Evolutionary conservation across 2,329 filamentous ascomycete genomes (phyloP), one percentile per base, ranked within the genome.

Genomic region (Aspergillus sp.): DNA sequence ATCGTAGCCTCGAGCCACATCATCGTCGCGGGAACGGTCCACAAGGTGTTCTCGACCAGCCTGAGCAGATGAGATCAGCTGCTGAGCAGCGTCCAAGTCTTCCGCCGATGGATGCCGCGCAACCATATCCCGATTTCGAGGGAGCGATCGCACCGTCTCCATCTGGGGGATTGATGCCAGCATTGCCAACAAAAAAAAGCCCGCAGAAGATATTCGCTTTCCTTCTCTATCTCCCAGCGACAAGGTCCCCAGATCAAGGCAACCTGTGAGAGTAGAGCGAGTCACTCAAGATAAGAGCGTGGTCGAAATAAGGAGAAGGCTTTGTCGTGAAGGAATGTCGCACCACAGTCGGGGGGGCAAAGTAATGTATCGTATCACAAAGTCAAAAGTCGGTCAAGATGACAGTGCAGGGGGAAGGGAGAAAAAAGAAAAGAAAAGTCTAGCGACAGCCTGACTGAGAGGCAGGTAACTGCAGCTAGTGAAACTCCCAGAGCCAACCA

Each of bases 81-180:
- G 79, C 67, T 79, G 79, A 57, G 79, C 79, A 60, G 79, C 78
- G 65, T 80, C 79, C 47, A 81, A 65, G 64, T 81, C 78, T 68
- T 81, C 78, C 25, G 78, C 78, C 4, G 78, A 81, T 3, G 78
- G 78, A 60, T 80, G 77, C 63, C 76, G 75, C 68, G 73, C 67
- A 55, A 75, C 62, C 64, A 67, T 71, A 59, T 71, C 66, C 19
- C 69, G 61, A 53, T 68, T 70, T 47, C 66, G 67, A 53, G 73
- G 68, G 32, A 73, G 63, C 63, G 74, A 72, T 64, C 68, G 68
- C 66, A 71, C 64, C 61, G 73, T 64, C 66, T 77, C 74, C 73
- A 76, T 76, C 66, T 72, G 70, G 57, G 71, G 64, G n/a, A 73
- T 66, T 41, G 74, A 75, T 50, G 73, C 73, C 66, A 76, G 62